A percentile compares a stretch with the other conserved stretches of the same genome.
phyloP scores from a whole-genome alignment of 208 protist species.

The Acanthamoeba castellanii region DNA sequence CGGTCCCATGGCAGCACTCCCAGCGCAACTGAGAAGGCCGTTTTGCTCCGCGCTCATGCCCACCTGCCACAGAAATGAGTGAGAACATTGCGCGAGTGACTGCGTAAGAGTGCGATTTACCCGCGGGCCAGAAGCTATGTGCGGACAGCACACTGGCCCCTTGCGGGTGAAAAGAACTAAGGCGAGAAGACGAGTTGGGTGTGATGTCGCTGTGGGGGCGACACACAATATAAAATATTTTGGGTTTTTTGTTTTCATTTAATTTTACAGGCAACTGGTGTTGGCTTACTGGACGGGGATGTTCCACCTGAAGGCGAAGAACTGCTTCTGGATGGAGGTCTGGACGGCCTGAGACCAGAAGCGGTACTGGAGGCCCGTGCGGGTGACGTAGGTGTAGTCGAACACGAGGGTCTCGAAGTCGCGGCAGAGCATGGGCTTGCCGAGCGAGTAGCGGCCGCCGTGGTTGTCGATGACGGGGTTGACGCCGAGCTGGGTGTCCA shows the following conservation, averaged over 20 bases:
- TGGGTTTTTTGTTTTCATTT: neutral
- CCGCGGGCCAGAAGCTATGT: too few relatives aligned
- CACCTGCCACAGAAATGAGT: too few relatives aligned
- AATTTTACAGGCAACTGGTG: neutral
- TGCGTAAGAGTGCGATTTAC: too few relatives aligned
- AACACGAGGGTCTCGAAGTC: conserved; percentile 27
- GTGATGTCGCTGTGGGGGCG: too few relatives aligned
- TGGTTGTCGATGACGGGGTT: conserved; percentile 37
- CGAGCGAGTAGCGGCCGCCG: conserved; percentile 36
- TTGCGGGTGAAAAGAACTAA: too few relatives aligned
- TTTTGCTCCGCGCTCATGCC: too few relatives aligned
- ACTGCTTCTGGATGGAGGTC: conserved; percentile 22
- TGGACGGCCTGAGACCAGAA: conserved; percentile 10
- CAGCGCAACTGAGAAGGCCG: too few relatives aligned
- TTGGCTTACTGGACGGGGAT: conserved; percentile 18
- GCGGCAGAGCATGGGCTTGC: conserved; percentile 44
- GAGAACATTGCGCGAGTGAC: too few relatives aligned
- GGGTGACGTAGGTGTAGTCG: conserved; percentile 43
- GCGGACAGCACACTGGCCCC: too few relatives aligned
- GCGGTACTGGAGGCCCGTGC: conserved; percentile 1
- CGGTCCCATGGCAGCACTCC: too few relatives aligned
- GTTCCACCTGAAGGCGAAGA: neutral
- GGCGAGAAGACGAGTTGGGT: too few relatives aligned
- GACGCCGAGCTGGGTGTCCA: conserved; percentile 4
- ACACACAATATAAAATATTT: too few relatives aligned